phyloP scores from a whole-genome alignment of 768 basidiomycete genomes.

The Daedaleopsis sinensis region DNA sequence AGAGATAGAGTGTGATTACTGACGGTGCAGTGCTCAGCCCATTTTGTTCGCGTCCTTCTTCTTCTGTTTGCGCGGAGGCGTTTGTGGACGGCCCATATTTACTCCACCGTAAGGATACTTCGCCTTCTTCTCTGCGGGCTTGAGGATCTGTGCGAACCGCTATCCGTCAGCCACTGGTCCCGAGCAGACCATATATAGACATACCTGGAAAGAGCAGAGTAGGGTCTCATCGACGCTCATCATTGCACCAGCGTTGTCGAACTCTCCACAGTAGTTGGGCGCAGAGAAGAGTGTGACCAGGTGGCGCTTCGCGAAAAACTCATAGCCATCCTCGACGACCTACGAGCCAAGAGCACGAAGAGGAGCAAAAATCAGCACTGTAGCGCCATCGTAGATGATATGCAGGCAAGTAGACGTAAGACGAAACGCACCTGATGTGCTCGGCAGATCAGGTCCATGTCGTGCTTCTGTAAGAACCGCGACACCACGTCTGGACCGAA shows the following conservation, averaged over 20 bases:
- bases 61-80: slow-evolving; percentile 97
- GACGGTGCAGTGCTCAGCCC: slow-evolving; percentile 32
- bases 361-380: background rate
- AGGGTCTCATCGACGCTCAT: slow-evolving; percentile 99
- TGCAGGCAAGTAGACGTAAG: background rate
- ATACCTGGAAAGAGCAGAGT: slow-evolving; percentile 96
- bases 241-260: slow-evolving; percentile 99
- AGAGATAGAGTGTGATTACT: slow-evolving; percentile 28
- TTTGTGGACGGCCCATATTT: slow-evolving; percentile 87
- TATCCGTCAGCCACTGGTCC: slow-evolving; percentile 2
- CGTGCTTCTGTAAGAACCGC: slow-evolving; percentile 98
- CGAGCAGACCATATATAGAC: slow-evolving; percentile 6
- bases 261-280: slow-evolving; percentile 94
- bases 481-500: slow-evolving; percentile 99
- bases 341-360: slow-evolving; percentile 33
- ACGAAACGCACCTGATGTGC: slow-evolving; percentile 79
- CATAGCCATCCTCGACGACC: slow-evolving; percentile 99
- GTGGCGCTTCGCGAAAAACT: slow-evolving; percentile 98
- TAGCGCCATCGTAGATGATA: background rate
- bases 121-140: slow-evolving; percentile 98
- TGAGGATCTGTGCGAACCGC: slow-evolving; percentile 73
- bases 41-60: slow-evolving; percentile 86
- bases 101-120: slow-evolving; percentile 90
- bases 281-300: slow-evolving; percentile 97
- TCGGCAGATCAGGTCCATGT: slow-evolving; percentile 99